Evolutionary conservation across 78 protist species (phyloP).

Genomic region (Thecamonas trahens): DNA sequence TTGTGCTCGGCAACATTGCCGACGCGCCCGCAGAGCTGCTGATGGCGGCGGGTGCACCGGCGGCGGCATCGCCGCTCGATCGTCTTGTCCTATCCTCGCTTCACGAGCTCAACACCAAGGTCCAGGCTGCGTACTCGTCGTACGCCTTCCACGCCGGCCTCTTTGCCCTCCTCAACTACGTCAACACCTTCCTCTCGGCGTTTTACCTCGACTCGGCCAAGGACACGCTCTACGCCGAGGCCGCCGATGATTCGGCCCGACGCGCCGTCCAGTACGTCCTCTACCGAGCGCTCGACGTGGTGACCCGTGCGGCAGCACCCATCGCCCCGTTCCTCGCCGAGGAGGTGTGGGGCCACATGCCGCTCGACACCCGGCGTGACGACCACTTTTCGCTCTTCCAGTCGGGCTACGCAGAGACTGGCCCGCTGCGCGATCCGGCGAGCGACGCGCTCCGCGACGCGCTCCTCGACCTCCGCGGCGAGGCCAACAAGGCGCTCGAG

Average conservation of each 20-base stretch:
- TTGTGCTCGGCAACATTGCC: slow-evolving; percentile 27
- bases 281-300: neutral
- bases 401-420: neutral
- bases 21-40: slow-evolving; percentile 4
- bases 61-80: neutral
- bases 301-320: slow-evolving; percentile 35
- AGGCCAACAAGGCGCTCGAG: neutral
- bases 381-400: slow-evolving; percentile 3
- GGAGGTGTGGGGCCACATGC: slow-evolving; percentile 28
- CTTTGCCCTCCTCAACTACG: slow-evolving; percentile 13
- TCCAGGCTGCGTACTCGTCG: slow-evolving; percentile 28
- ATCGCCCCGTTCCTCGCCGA: slow-evolving; percentile 45
- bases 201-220: slow-evolving; percentile 74
- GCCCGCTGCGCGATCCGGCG: neutral
- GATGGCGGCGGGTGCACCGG: neutral
- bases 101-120: slow-evolving; percentile 1
- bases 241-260: slow-evolving; percentile 22
- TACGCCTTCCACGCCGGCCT: slow-evolving; percentile 29
- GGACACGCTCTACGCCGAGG: slow-evolving; percentile 64
- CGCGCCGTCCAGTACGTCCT: slow-evolving; percentile 42
- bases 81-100: slow-evolving; percentile 9
- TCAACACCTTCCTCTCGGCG: slow-evolving; percentile 48
- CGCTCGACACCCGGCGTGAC: neutral
- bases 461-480: neutral
- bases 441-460: neutral